These are phyloP conservation scores for Magnolia changhungtana DNA, from an alignment of 164 flowering plant genomes.

Conservation along the genomic window DNA sequence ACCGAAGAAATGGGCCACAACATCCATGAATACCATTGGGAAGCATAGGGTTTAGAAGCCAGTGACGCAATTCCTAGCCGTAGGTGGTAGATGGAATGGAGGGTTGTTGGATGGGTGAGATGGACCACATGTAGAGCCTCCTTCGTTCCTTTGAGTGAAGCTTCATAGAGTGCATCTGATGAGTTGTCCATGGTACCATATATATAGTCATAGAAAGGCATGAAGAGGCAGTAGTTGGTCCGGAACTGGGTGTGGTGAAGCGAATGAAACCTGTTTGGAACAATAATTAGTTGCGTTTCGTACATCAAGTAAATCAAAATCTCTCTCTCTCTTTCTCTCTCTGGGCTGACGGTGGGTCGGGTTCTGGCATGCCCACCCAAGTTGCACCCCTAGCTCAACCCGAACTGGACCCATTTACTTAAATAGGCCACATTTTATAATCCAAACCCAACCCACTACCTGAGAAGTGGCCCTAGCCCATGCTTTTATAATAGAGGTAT, in stretches of 20 bases:
- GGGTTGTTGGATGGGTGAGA: slow-evolving; percentile 65
- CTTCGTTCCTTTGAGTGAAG: slow-evolving; percentile 31
- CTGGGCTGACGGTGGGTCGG: too few species aligned
- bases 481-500: too few species aligned
- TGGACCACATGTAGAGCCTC: slow-evolving; percentile 58
- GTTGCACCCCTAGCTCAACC: too few species aligned
- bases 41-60: slow-evolving; percentile 52
- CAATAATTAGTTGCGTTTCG: neutral
- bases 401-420: too few species aligned
- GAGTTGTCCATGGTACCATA: slow-evolving; percentile 59
- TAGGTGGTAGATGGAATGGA: slow-evolving; percentile 63
- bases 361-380: too few species aligned
- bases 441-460: too few species aligned
- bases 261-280: slow-evolving; percentile 39
- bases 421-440: too few species aligned
- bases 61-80: slow-evolving; percentile 55
- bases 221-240: slow-evolving; percentile 52
- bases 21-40: slow-evolving; percentile 61
- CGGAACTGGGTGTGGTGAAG: slow-evolving; percentile 56
- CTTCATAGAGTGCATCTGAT: slow-evolving; percentile 42
- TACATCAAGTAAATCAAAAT: too few species aligned
- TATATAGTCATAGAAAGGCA: slow-evolving; percentile 55
- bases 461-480: too few species aligned
- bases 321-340: too few species aligned
- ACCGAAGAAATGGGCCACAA: slow-evolving; percentile 57